These are phyloP conservation scores for Rubroboletus pulcherrimus DNA, from an alignment of 768 basidiomycete species.

Conservation along the genomic window DNA sequence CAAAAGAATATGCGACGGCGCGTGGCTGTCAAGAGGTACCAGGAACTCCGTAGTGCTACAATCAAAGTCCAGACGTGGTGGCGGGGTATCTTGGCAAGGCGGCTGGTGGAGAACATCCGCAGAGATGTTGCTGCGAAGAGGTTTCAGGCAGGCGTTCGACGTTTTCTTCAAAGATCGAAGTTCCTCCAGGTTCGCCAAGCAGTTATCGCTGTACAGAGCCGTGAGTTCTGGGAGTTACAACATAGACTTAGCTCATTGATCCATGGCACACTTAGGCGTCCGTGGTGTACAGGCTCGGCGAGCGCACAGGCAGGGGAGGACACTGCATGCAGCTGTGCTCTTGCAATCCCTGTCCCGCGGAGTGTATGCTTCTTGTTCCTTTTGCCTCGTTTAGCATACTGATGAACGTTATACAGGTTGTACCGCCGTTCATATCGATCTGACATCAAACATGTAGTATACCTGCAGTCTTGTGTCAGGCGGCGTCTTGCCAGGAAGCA, in stretches of 20 bases:
- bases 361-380: constrained; percentile 54
- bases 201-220: constrained; percentile 75
- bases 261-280: constrained; percentile 43
- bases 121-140: constrained; percentile 70
- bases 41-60: constrained; percentile 61
- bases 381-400: neutral
- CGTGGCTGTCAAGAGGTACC: constrained; percentile 80
- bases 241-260: constrained; percentile 6
- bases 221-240: constrained; percentile 47
- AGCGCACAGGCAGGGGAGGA: constrained; percentile 53
- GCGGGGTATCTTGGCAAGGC: constrained; percentile 79
- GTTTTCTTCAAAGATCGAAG: constrained; percentile 67
- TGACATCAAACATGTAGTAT: constrained; percentile 72
- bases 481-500: constrained; percentile 84
- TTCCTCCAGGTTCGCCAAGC: constrained; percentile 62
- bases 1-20: constrained; percentile 95
- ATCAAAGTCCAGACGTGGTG: constrained; percentile 93
- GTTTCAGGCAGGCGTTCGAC: constrained; percentile 70
- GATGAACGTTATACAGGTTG: constrained; percentile 38
- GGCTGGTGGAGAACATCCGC: constrained; percentile 65
- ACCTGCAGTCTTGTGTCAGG: constrained; percentile 88
- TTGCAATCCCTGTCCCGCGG: constrained; percentile 88
- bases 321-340: constrained; percentile 56
- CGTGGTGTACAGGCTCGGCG: constrained; percentile 73
- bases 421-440: constrained; percentile 49